These are phyloP conservation scores for Naegleria gruberi DNA, from an alignment of 208 protist species.

Conservation along the genomic window DNA sequence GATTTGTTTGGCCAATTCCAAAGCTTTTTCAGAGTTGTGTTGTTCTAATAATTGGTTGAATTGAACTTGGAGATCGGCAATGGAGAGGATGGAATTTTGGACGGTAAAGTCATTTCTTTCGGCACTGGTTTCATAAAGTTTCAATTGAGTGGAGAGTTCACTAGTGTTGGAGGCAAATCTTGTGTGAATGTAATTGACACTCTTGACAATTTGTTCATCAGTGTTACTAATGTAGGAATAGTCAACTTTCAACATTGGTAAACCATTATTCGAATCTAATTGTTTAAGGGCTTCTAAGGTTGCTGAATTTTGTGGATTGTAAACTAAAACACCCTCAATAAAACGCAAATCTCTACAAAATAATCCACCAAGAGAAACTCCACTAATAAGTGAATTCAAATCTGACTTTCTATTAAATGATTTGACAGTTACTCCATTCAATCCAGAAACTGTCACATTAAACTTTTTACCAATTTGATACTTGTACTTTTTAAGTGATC, in stretches of 20 bases:
- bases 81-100: not conserved
- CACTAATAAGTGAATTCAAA: not conserved
- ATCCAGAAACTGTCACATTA: not conserved
- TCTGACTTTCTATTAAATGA: not conserved
- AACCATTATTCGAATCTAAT: not conserved
- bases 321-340: not conserved
- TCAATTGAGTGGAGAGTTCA: not conserved
- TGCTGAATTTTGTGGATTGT: not conserved
- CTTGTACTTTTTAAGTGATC: not conserved
- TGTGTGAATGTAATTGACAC: not conserved
- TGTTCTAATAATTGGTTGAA: not conserved
- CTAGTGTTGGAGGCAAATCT: not conserved
- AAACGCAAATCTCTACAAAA: not conserved
- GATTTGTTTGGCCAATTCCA: not conserved
- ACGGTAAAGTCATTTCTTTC: not conserved
- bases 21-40: not conserved
- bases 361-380: not conserved
- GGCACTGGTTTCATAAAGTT: not conserved
- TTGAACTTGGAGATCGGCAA: not conserved
- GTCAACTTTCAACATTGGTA: not conserved
- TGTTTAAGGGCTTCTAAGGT: not conserved
- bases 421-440: not conserved
- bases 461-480: not conserved
- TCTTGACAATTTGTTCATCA: not conserved
- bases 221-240: not conserved